Evolutionary conservation across 768 basidiomycete species (phyloP), one percentile per base, ranked within the genome.

Genomic region (Naganishia kalamii): DNA sequence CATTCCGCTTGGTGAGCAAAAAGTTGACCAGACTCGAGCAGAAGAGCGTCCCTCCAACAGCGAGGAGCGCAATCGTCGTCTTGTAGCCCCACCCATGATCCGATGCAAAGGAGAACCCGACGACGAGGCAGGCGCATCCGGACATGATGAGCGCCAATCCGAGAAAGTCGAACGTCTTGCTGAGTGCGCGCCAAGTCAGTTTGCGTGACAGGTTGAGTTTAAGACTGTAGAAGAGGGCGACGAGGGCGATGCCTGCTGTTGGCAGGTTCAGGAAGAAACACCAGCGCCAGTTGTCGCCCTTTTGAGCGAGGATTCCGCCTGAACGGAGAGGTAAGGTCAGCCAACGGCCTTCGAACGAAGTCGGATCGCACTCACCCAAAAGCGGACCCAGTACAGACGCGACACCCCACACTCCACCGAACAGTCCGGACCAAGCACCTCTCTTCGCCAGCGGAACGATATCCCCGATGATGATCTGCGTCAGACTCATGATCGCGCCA

Each of bases 401-500:
- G 60, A 83, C 82, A 4, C 90, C 90, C 86, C 88, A 92, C 0
- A 88, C 88, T 0, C 88, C 86, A n/a, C 84, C 77, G 57, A 79
- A 69, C n/a, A 70, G 74, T 15, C 67, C 89, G 29, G 84, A 84
- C 70, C 86, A 91, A 68, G 88, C 87, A 4, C 88, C 90, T 72
- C 90, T 87, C 67, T 90, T 86, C 79, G 85, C 80, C 40, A 93
- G 77, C 0, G 89, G 84, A 0, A 90, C 87, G 37, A 93, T 90
- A 76, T 93, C 91, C 47, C 64, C 61, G 44, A 68, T 63, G 64
- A 65, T 62, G n/a, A 69, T 49, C 59, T 62, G 67, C 65, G 70
- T 70, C 48, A 75, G 50, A 30, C 70, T 68, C 25, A 77, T 68
- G 27, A 77, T 72, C 0, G 71, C 63, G 1, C 75, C 75, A 1